Base-by-base conservation (phyloP, 2,329 filamentous ascomycete genomes). In the Talaromyces sp. region DNA sequence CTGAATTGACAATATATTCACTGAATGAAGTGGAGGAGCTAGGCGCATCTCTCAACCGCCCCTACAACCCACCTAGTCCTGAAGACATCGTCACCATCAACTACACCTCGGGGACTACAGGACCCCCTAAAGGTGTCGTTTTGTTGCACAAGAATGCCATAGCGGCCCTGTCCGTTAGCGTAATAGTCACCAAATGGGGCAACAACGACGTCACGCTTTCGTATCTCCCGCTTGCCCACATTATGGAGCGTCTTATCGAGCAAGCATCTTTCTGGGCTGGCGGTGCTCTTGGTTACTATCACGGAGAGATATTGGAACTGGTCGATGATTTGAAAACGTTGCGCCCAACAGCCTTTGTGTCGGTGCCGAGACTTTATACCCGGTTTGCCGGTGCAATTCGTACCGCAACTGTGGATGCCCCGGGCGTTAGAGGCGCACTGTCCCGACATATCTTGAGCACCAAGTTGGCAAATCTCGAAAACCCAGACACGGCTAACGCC, bases 171-270 rank as follows among this genome's bases (percentile, higher is more conserved):
- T 83, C 87, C 13, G 81, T 84, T 19, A 85, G 85, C 59, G 83
- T 91, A 65, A 78, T 86, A 27, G 50, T 60, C 31, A 63, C 54
- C 13, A 59, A 43, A 82, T 86, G 16, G 73, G 37, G 56, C 19
- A 59, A n/a, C 24, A 19, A 24, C 13, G 90, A 95, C 70, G 80
- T 88, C 3, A 83, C 89, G 70, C 86, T 92, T 65, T 98, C 94
- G 0, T 99, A 98, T 78, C 85, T 99, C 60, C 95, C 95, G 0
- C 82, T 97, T 45, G 95, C 95, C 10, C 95, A 99, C 76, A 98
- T 99, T 72, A 97, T 92, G 77, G 91, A 93, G 69, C 90, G 95
- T 63, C 83, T 97, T 70, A 83, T 88, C 47, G 95, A 99, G 75
- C 90, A 96, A 75, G 82, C 83, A 3, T 85, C 87, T 14, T 82